A percentile compares a stretch with the other conserved stretches of the same genome.
phyloP scores from a whole-genome alignment of 345 rosid genomes.

The Cardiospermum halicacabum region DNA sequence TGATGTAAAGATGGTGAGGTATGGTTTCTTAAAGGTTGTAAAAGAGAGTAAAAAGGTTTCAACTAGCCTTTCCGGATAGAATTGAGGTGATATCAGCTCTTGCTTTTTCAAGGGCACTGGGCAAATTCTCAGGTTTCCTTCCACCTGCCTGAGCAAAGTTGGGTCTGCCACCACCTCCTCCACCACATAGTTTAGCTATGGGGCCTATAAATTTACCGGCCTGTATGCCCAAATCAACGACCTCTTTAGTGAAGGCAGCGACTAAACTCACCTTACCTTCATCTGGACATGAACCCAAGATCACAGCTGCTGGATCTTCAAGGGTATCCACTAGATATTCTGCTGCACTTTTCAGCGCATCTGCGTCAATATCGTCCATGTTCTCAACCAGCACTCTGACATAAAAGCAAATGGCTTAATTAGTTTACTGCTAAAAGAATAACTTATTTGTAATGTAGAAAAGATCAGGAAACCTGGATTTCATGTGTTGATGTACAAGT shows the following conservation, averaged over 20 bases:
- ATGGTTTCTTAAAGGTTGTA: neutral
- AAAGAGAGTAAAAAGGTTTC: constrained; percentile 12
- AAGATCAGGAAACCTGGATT: neutral
- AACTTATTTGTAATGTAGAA: neutral
- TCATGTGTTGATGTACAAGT: neutral
- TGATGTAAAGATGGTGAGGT: neutral
- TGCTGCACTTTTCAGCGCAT: constrained; percentile 79
- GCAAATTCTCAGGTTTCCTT: constrained; percentile 69
- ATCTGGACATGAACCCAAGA: constrained; percentile 79
- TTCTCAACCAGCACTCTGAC: constrained; percentile 77
- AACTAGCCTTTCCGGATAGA: constrained; percentile 51
- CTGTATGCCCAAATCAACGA: constrained; percentile 68
- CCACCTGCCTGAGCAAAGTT: constrained; percentile 98
- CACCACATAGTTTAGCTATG: constrained; percentile 78
- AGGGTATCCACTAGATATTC: constrained; percentile 60
- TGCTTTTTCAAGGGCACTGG: constrained; percentile 71
- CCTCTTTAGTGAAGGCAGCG: constrained; percentile 76
- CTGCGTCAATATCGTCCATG: constrained; percentile 80
- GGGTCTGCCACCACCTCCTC: constrained; percentile 95
- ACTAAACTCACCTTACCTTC: constrained; percentile 90
- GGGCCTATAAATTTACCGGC: constrained; percentile 91
- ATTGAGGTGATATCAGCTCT: constrained; percentile 49
- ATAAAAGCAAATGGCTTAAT: neutral
- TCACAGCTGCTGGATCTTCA: constrained; percentile 75
- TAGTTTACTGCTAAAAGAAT: neutral